Base-by-base conservation (phyloP, 108 stramenopile species). In the Heterococcus sp. region DNA sequence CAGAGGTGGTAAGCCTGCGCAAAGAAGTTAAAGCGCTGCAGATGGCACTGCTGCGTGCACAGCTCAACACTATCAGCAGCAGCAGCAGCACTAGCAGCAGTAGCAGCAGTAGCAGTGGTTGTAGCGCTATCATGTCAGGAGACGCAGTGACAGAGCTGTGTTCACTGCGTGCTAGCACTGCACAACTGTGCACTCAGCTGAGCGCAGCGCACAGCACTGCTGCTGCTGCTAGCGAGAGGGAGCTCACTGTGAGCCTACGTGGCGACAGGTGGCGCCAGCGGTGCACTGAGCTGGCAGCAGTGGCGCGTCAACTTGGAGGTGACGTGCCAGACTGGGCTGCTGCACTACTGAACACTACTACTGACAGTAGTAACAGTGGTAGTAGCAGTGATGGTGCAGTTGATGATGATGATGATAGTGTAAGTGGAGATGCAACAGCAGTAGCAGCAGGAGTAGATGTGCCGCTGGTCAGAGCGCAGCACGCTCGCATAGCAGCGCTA, bases 1-100 rank as follows among this genome's bases (percentile, higher is more conserved):
- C 81, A 2, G 81, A 82, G 72, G 81, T 82, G 11, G 35, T 74
- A 38, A 35, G 46, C 1, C 38, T 82, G 14, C 81, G 73, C 38
- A 82, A 74, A 29, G 66, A 82, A 74, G 81, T 82, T 37, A 73
- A 74, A 27, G 65, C 66, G 34, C 37, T 82, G 67, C 65, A 82
- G 73, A 65, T 82, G 32, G 65, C 73, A 68, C 33, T 82, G 67
- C 30, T 82, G n/a, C 81, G 73, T 39, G 81, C 81, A 0, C 72
- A 58, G 2, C 33, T 74, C 35, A 37, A 67, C n/a, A 74, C 73
- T 28, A 2, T 64, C 14, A 37, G 71, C 3, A 68, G 46, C 46
- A 58, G 46, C 46, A 21, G 46, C n/a, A 58, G 46, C 46, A 21
- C 46, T 8, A 8, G 46, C 46, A 8, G 46, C 46, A 8, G 46